Base-by-base conservation (phyloP, 2,329 filamentous ascomycete genomes). In the Claviceps purpurea region DNA sequence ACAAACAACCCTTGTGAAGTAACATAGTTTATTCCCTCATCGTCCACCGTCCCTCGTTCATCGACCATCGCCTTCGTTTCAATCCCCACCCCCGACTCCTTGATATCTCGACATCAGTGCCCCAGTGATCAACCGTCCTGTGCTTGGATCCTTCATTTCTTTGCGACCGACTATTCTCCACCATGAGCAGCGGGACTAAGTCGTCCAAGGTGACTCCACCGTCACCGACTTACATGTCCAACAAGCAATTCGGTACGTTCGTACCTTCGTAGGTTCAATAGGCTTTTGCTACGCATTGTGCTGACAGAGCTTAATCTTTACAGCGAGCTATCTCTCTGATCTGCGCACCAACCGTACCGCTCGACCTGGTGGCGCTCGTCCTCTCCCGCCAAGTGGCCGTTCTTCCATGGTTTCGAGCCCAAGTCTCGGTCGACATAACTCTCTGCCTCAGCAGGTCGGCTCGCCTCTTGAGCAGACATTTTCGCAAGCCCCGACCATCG, bases 281-380 rank as follows among this genome's bases (percentile, higher is more conserved):
- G 5, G 10, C n/a, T 13, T 26, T 22, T 2, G 5, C 20, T n/a
- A 2, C 5, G 18, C 13, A 11, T 44, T 11, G 14, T 41, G 11
- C 56, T 58, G 43, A 55, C 50, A 5, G 10, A 3, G 22, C 39
- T 43, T 43, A 4, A 20, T 7, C 42, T 50, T 41, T 57, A 55
- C 68, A 89, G 85, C 82, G 58, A 73, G 74, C 55, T 90, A 89
- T 65, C 77, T 89, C 39, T 74, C 82, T 59, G 79, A 83, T 58
- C 76, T 91, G 39, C 82, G 87, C 58, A 79, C 76, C 58, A 85
- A 78, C 66, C 81, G 83, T 50, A 73, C 81, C 52, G 73, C 77
- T 39, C 77, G 86, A 52, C 86, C 86, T 8, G 84, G 80, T 52
- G 85, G 86, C 56, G 84, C 85, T 49, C 76, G 86, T 57, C 85